Base-by-base conservation (phyloP, 1,284 basidiomycete genomes). In the Moniliophthora roreri region DNA sequence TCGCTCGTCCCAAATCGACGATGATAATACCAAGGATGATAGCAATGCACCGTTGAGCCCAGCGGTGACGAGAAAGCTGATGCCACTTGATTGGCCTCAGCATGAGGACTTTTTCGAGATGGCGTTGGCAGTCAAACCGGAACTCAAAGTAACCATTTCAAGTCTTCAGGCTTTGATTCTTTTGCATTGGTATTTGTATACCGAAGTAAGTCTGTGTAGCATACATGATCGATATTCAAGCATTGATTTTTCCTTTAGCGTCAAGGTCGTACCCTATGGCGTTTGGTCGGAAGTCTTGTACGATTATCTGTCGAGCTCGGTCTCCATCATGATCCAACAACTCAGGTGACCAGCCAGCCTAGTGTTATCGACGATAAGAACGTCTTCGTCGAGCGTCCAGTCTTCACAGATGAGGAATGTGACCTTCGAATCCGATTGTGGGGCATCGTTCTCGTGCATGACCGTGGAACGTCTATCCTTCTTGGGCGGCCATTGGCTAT, bases 131-230 rank as follows among this genome's bases (percentile, higher is more conserved):
- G 78, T 90, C 59, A 91, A 92, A 63, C 86, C 89, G 8, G 87
- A 92, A 58, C 71, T 92, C 39, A 80, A 86, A 18, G 88, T 91
- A 62, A 89, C 88, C 3, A 79, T 91, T 26, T 84, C 85, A 4
- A 89, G 87, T 64, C 69, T 92, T 55, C 89, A 92, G 66, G 87
- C 89, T 1, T 75, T 92, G 49, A 90, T 91, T 26, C 68, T 92
- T 7, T 68, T 92, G 37, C 90, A 92, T 52, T 92, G 89, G 90
- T 91, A 91, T 68, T 74, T 92, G 18, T 92, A 92, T 61, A 90
- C 86, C 18, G 90, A 92, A 78, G 90, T 89, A 59, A 55, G 80
- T 66, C 15, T 15, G 15, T 21, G n/a, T 34, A 18, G 9, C 15
- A 23, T 21, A 24, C 13, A 6, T 32, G 5, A 6, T 40, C 8